A percentile compares a stretch with the other conserved stretches of the same genome.
These are phyloP conservation scores for Platismatia glauca DNA, from an alignment of 495 filamentous ascomycete genomes.

Conservation along the genomic window DNA sequence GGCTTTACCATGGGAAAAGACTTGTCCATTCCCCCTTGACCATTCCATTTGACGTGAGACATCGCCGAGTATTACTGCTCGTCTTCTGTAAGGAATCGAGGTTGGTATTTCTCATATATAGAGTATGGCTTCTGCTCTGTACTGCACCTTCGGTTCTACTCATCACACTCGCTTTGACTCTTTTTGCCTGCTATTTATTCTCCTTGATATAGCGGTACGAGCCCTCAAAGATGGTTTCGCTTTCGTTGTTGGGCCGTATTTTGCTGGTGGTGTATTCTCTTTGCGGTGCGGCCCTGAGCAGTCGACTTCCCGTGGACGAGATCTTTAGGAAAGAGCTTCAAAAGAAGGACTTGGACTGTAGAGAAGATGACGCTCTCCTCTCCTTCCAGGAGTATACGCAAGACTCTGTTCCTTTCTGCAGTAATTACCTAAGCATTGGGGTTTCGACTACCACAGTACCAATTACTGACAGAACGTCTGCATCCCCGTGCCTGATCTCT, in stretches of 20 bases:
- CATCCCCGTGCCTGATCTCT: not conserved
- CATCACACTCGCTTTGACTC: constrained; percentile 3
- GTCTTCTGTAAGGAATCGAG: constrained; percentile 8
- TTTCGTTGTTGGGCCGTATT: not conserved
- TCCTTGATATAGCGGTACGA: not conserved
- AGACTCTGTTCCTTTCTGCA: constrained; percentile 14
- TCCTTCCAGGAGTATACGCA: constrained; percentile 2
- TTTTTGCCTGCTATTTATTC: not conserved
- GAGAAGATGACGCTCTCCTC: constrained; percentile 1
- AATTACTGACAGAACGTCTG: constrained; percentile 16
- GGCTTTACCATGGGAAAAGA: too few relatives aligned
- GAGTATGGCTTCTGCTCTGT: not conserved
- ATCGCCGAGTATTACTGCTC: not conserved
- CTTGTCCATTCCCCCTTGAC: too few relatives aligned
- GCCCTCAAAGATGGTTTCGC: constrained; percentile 3
- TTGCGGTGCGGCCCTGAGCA: not conserved
- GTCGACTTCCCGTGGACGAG: constrained; percentile 3
- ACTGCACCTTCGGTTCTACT: not conserved
- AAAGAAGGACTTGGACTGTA: constrained; percentile 12
- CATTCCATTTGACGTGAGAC: constrained; percentile 10
- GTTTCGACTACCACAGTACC: constrained; percentile 9
- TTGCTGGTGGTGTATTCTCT: constrained; percentile 1
- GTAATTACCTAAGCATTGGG: not conserved
- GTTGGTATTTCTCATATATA: not conserved
- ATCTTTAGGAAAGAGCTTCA: not conserved